phyloP scores from a whole-genome alignment of 2,329 filamentous ascomycete genomes.

The Juglanconis sp. region DNA sequence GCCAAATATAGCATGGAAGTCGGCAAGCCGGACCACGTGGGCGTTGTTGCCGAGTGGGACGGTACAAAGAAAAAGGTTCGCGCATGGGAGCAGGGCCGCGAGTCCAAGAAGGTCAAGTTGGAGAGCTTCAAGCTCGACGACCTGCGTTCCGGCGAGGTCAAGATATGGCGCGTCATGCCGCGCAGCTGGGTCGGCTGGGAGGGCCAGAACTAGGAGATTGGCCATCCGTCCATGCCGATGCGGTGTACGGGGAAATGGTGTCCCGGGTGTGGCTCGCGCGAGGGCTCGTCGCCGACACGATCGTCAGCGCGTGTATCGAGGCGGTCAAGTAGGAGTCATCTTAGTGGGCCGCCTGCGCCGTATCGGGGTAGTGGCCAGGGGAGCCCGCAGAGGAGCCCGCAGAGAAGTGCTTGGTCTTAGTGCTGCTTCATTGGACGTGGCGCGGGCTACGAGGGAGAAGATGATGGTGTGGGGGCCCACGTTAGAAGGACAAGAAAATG shows the following conservation, averaged over 20 bases:
- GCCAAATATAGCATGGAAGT: slow-evolving; percentile 89
- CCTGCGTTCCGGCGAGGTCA: slow-evolving; percentile 87
- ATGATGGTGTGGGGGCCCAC: neutral
- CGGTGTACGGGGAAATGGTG: slow-evolving; percentile 6
- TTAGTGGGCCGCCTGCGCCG: neutral
- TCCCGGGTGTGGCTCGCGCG: neutral
- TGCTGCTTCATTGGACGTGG: slow-evolving; percentile 12
- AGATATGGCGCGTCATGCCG: slow-evolving; percentile 95
- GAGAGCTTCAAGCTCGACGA: slow-evolving; percentile 95
- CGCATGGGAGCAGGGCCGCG: slow-evolving; percentile 91
- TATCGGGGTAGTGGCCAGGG: neutral
- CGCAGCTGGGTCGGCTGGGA: slow-evolving; percentile 91
- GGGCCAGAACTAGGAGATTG: slow-evolving; percentile 47
- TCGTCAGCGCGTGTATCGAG: slow-evolving; percentile 1
- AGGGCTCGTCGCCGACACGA: neutral
- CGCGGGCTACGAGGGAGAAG: neutral
- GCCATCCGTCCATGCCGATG: slow-evolving; percentile 9
- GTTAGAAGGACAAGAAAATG: neutral
- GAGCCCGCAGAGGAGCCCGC: neutral
- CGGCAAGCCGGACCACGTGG: slow-evolving; percentile 85
- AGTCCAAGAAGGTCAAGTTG: slow-evolving; percentile 88
- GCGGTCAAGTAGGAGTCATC: neutral
- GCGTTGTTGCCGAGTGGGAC: slow-evolving; percentile 92
- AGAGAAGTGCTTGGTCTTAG: slow-evolving; percentile 10
- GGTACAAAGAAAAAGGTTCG: slow-evolving; percentile 97